Conservation (phyloP, 345 rosid species). For the Corchorus capsularis region DNA sequence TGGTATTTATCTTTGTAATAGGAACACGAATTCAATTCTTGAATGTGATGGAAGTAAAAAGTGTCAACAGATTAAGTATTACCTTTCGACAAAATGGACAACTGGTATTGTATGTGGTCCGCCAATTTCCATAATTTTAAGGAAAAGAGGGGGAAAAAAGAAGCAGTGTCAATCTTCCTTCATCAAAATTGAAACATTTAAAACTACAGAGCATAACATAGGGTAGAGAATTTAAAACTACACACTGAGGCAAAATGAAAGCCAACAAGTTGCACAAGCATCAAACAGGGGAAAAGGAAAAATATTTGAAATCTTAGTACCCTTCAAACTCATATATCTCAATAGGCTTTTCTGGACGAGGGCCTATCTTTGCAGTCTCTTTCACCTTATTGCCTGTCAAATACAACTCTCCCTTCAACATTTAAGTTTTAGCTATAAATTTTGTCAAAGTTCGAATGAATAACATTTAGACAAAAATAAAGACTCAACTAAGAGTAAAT, state of each 20-base stretch:
- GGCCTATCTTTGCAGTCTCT: conserved; percentile 79
- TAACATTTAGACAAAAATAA: neutral
- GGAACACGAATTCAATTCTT: neutral
- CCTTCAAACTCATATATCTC: conserved; percentile 96
- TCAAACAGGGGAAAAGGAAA: conserved; percentile 8
- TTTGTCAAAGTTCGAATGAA: neutral
- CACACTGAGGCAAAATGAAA: neutral
- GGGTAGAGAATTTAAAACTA: conserved; percentile 2
- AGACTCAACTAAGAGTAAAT: conserved; percentile 12
- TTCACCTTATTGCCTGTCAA: conserved; percentile 66
- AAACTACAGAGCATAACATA: neutral
- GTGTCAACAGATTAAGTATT: conserved; percentile 16
- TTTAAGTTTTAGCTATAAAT: neutral
- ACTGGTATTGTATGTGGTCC: conserved; percentile 49
- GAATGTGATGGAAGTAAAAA: neutral
- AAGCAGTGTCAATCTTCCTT: conserved; percentile 22
- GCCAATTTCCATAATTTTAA: conserved; percentile 22
- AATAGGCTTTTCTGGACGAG: conserved; percentile 89
- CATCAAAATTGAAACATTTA: conserved; percentile 18
- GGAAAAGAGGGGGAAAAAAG: conserved; percentile 19
- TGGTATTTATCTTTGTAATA: neutral
- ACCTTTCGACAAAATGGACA: conserved; percentile 99
- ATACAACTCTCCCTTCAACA: neutral
- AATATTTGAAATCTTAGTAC: conserved; percentile 33
- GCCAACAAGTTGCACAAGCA: conserved; percentile 7